Evolutionary conservation across 768 basidiomycete genomes (phyloP), one percentile per base, ranked within the genome.

Genomic region (Termitomyces sp.): DNA sequence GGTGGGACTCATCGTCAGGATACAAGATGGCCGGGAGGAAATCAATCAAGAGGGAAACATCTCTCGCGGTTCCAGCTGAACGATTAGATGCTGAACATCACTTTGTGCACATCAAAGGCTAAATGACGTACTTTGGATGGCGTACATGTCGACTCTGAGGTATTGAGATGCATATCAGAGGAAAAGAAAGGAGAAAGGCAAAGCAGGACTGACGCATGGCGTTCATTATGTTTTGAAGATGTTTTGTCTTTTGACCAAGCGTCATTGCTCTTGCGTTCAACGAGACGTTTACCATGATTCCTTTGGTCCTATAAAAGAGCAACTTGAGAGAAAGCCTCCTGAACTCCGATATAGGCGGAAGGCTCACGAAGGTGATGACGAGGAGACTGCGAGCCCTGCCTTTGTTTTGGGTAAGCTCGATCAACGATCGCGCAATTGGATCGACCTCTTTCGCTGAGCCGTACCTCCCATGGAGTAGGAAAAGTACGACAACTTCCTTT

Each of bases 21-120:
- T 87, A 95, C 9, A 95, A 69, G 66, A 86, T 87, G 0, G 84
- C 70, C 1, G 87, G 84, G 4, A 95, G 75, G 63, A 90, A 86
- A 66, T 94, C 91, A 53, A 94, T 87, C 57, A 95, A 69, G 72
- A 88, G 86, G 0, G 88, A 87, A 7, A 94, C 80, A 65, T 95
- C 94, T 37, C 79, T 73, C 2, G 85, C 83, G 0, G 91, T 87
- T 2, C 91, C 92, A 51, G 66, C 78, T 80, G 46, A n/a, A 52
- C 12, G n/a, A 22, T 5, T 9, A 6, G 24, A 41, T 12, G n/a
- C 6, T 52, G 37, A 39, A 41, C 37, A 28, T 20, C 15, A 39
- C 6, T 18, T 37, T 28, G 26, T n/a, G 24, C 9, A 51, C 9
- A 51, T 51, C 22, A 16, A 26, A 24, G 26, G 16, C 9, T 26